Conservation (phyloP, 2,329 filamentous ascomycete species). For the Nemania diffusa region DNA sequence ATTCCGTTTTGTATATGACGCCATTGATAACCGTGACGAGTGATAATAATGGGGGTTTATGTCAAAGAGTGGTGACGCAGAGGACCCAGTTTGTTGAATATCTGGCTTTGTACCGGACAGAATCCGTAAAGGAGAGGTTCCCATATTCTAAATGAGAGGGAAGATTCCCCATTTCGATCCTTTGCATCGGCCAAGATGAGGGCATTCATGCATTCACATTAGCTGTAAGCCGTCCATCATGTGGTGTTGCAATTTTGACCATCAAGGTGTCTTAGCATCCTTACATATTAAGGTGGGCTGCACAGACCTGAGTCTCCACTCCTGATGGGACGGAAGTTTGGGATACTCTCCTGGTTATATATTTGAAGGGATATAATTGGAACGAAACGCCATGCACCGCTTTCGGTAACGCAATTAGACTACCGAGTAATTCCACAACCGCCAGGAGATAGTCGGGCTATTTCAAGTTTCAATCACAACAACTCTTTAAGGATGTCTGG, state of each 20-base stretch:
- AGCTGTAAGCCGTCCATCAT: background rate
- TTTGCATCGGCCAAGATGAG: background rate
- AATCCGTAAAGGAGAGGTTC: background rate
- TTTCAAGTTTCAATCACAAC: background rate
- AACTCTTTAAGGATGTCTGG: background rate
- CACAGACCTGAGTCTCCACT: background rate
- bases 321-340: background rate
- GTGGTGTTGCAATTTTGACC: constrained; percentile 17
- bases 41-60: background rate
- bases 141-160: background rate
- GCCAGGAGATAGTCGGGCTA: background rate
- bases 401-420: background rate
- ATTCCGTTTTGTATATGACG: constrained; percentile 19
- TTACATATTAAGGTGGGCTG: background rate
- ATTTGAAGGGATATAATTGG: constrained; percentile 8
- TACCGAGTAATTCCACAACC: background rate
- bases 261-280: constrained; percentile 30
- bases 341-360: background rate
- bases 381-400: background rate
- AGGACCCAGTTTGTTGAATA: background rate
- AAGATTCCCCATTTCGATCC: background rate
- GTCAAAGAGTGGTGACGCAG: constrained; percentile 25
- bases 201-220: constrained; percentile 4
- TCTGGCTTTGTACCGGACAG: background rate
- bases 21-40: constrained; percentile 12